phyloP scores from a whole-genome alignment of 805 yeast genomes.

The Spathaspora sp. region DNA sequence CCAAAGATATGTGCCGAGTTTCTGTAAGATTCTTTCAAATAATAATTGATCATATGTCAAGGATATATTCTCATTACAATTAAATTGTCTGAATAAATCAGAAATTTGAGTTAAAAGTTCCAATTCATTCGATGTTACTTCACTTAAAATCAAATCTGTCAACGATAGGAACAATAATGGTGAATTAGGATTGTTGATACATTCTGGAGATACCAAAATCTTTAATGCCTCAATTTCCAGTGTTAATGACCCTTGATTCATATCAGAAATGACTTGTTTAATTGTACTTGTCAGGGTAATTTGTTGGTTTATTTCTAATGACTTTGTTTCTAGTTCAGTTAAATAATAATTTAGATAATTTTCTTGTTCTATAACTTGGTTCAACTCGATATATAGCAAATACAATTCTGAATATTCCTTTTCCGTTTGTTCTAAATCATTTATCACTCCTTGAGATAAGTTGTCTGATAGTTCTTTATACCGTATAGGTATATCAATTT shows the following conservation, averaged over 20 bases:
- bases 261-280: neutral
- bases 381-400: neutral
- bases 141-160: neutral
- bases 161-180: neutral
- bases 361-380: neutral
- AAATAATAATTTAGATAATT: neutral
- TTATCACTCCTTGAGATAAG: neutral
- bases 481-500: constrained; percentile 1
- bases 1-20: neutral
- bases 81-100: neutral
- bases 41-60: neutral
- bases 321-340: neutral
- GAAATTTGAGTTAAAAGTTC: too few relatives aligned
- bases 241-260: neutral
- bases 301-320: neutral
- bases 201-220: neutral
- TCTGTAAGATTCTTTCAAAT: neutral
- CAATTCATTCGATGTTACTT: too few relatives aligned
- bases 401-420: neutral
- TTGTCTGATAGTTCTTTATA: neutral
- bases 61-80: neutral
- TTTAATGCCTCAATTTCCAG: neutral
- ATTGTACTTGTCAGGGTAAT: neutral
- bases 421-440: neutral
- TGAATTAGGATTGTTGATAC: neutral